Evolutionary conservation across 257 asterid genomes (phyloP).

Genomic region (Galeopsis tetrahit): DNA sequence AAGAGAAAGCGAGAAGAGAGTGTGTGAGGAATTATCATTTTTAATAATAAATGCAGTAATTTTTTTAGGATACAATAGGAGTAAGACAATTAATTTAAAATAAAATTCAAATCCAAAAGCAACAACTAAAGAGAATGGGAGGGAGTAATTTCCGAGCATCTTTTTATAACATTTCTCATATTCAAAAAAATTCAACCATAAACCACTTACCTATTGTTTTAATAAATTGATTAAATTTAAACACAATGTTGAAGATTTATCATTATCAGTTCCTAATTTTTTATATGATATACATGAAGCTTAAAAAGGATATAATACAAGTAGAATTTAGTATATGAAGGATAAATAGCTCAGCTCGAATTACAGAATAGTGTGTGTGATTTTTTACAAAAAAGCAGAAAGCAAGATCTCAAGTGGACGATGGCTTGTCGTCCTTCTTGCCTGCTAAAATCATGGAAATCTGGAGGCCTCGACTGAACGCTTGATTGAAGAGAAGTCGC

Average conservation of each 20-base stretch:
- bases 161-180: too few relatives aligned
- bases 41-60: too few relatives aligned
- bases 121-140: too few relatives aligned
- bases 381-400: not conserved
- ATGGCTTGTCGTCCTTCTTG: constrained; percentile 23
- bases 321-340: too few relatives aligned
- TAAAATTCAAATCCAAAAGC: too few relatives aligned
- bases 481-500: constrained; percentile 36
- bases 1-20: too few relatives aligned
- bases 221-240: not conserved
- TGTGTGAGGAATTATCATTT: too few relatives aligned
- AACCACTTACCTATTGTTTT: not conserved
- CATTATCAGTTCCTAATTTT: not conserved
- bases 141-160: too few relatives aligned
- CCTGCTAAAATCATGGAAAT: constrained; percentile 37
- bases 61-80: too few relatives aligned
- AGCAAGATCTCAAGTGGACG: constrained; percentile 14
- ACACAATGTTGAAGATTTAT: not conserved
- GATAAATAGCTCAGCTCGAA: too few relatives aligned
- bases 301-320: not conserved
- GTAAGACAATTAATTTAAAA: too few relatives aligned
- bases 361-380: not conserved
- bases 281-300: not conserved
- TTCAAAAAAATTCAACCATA: not conserved
- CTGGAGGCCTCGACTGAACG: constrained; percentile 38